A percentile compares a stretch with the other conserved stretches of the same genome.
These are phyloP conservation scores for Xylaria sp. DNA, from an alignment of 2,329 filamentous ascomycete genomes.

Conservation along the genomic window DNA sequence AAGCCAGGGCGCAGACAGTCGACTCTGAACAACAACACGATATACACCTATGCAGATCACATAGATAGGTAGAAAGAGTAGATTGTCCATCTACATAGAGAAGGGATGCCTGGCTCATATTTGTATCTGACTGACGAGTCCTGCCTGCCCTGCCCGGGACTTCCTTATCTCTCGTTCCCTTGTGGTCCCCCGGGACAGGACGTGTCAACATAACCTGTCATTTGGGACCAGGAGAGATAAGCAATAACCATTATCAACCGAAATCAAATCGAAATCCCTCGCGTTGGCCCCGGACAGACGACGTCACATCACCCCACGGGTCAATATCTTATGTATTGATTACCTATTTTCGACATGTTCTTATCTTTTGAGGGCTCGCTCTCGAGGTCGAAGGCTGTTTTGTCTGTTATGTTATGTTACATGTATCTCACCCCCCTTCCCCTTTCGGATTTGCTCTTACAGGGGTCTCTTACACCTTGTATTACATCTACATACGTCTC, in stretches of 20 bases:
- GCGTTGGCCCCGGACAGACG: slow-evolving; percentile 11
- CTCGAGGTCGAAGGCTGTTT: background rate
- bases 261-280: slow-evolving; percentile 34
- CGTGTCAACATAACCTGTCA: slow-evolving; percentile 14
- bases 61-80: background rate
- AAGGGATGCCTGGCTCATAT: slow-evolving; percentile 18
- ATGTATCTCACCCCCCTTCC: too few relatives aligned
- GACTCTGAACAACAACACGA: too few relatives aligned
- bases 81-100: background rate
- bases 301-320: slow-evolving; percentile 32
- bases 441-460: too few relatives aligned
- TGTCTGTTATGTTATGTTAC: background rate
- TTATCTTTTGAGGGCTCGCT: background rate
- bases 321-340: slow-evolving; percentile 13
- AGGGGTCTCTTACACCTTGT: too few relatives aligned
- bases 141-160: slow-evolving; percentile 15
- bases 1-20: too few relatives aligned
- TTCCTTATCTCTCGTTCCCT: slow-evolving; percentile 31
- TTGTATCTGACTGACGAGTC: slow-evolving; percentile 27
- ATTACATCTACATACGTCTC: too few relatives aligned
- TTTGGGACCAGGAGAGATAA: slow-evolving; percentile 32
- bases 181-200: slow-evolving; percentile 17
- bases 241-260: slow-evolving; percentile 37
- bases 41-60: too few relatives aligned
- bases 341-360: background rate